These are phyloP conservation scores for Scheffersomyces lignosus DNA, from an alignment of 805 yeast genomes.

Conservation along the genomic window DNA sequence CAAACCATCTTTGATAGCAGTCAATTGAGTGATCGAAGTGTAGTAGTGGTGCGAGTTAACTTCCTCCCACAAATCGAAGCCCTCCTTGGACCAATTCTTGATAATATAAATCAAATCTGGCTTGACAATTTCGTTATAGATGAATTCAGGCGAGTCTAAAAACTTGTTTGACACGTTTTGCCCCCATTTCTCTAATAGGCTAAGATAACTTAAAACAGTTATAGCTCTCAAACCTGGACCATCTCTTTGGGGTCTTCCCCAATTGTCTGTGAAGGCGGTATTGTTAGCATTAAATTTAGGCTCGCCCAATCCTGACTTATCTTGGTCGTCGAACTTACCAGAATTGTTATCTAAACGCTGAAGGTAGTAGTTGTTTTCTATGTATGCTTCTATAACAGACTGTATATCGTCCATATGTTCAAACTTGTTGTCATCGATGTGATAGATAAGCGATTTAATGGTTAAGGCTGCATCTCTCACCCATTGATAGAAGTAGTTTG, in stretches of 20 bases:
- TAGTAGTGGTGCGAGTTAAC: slow-evolving; percentile 73
- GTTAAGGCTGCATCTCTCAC: slow-evolving; percentile 86
- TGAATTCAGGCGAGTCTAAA: slow-evolving; percentile 32
- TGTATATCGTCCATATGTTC: slow-evolving; percentile 17
- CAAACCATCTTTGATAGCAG: slow-evolving; percentile 63
- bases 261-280: slow-evolving; percentile 56
- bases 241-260: slow-evolving; percentile 98
- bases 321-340: slow-evolving; percentile 51
- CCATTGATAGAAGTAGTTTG: slow-evolving; percentile 91
- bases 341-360: slow-evolving; percentile 71
- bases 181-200: slow-evolving; percentile 35
- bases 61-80: slow-evolving; percentile 97
- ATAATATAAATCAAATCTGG: slow-evolving; percentile 70
- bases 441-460: slow-evolving; percentile 59
- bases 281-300: slow-evolving; percentile 80
- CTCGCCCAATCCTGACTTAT: slow-evolving; percentile 72
- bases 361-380: slow-evolving; percentile 54
- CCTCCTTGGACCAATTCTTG: slow-evolving; percentile 57
- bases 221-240: slow-evolving; percentile 86
- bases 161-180: slow-evolving; percentile 19
- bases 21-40: slow-evolving; percentile 72
- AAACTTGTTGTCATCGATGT: slow-evolving; percentile 43
- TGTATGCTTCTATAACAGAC: slow-evolving; percentile 55
- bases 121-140: slow-evolving; percentile 55
- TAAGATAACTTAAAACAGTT: slow-evolving; percentile 58